phyloP scores from a whole-genome alignment of 2,329 filamentous ascomycete genomes.

The Plenodomus tracheiphilus region DNA sequence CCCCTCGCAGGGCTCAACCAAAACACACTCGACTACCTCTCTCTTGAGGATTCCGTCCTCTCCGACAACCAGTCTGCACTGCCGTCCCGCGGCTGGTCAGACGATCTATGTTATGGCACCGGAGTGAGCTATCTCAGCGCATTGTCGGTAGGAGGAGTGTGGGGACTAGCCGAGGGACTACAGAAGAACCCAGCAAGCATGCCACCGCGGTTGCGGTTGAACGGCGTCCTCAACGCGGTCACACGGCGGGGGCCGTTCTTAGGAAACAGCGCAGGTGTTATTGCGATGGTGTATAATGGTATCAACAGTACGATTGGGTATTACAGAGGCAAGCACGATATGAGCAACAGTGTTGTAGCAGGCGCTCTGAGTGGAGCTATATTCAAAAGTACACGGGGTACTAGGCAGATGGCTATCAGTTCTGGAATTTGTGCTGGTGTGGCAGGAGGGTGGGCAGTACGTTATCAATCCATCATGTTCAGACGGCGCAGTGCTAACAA shows the following conservation, averaged over 20 bases:
- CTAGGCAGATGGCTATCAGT: conserved; percentile 92
- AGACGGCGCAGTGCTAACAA: not conserved
- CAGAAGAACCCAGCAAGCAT: conserved; percentile 69
- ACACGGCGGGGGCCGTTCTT: conserved; percentile 92
- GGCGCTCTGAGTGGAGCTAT: conserved; percentile 88
- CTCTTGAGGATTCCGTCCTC: conserved; percentile 87
- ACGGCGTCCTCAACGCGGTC: conserved; percentile 91
- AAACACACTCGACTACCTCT: conserved; percentile 92
- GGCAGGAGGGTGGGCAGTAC: conserved; percentile 86
- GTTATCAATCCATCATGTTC: conserved; percentile 3
- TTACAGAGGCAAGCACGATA: conserved; percentile 60
- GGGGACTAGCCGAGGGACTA: conserved; percentile 90
- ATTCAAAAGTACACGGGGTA: conserved; percentile 92
- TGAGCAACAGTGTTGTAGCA: conserved; percentile 83
- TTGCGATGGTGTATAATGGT: conserved; percentile 97
- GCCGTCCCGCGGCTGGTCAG: conserved; percentile 94
- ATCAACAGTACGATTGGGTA: conserved; percentile 47
- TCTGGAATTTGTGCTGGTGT: conserved; percentile 84
- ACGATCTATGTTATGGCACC: conserved; percentile 97
- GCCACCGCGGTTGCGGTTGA: conserved; percentile 88
- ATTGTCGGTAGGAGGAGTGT: conserved; percentile 81
- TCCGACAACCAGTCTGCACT: conserved; percentile 84
- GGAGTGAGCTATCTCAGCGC: conserved; percentile 92
- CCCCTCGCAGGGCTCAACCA: conserved; percentile 91
- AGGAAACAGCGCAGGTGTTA: conserved; percentile 92